Evolutionary conservation across 768 basidiomycete genomes (phyloP).

Genomic region (Piloderma croceum): DNA sequence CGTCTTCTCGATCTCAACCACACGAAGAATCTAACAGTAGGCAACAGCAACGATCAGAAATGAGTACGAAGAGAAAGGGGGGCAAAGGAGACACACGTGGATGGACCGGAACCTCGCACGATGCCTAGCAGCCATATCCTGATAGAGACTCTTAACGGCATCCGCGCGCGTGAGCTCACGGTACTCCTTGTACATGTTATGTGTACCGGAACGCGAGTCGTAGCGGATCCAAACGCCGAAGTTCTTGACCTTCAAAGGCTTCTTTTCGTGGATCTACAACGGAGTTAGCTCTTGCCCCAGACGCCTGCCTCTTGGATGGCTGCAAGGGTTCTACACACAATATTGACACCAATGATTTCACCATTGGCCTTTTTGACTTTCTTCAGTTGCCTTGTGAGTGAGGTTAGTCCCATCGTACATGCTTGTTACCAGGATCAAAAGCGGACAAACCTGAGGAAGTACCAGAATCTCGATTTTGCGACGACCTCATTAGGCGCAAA

Average conservation of each 20-base stretch:
- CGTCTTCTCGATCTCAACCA: conserved; percentile 90
- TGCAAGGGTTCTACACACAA: conserved; percentile 77
- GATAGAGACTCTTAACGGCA: conserved; percentile 95
- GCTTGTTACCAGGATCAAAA: background rate
- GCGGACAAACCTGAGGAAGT: conserved; percentile 78
- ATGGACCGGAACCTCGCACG: conserved; percentile 99
- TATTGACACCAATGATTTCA: conserved; percentile 97
- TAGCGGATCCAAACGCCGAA: conserved; percentile 99
- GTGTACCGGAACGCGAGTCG: conserved; percentile 98
- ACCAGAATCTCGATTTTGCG: conserved; percentile 99
- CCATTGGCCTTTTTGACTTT: conserved; percentile 99
- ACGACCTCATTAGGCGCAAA: conserved; percentile 98
- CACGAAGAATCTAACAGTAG: conserved; percentile 81
- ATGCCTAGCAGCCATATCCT: conserved; percentile 99
- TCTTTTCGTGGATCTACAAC: conserved; percentile 91
- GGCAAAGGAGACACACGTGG: conserved; percentile 56
- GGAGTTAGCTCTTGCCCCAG: conserved; percentile 40
- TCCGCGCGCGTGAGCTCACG: conserved; percentile 91
- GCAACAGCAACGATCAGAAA: background rate
- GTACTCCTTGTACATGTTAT: conserved; percentile 99
- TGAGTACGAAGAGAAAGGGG: background rate
- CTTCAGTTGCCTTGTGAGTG: conserved; percentile 70
- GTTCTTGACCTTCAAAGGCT: conserved; percentile 98
- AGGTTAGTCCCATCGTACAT: conserved; percentile 2
- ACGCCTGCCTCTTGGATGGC: conserved; percentile 87